Evolutionary conservation across 768 basidiomycete genomes (phyloP), one percentile per base, ranked within the genome.

Genomic region (Trametes gibbosa): DNA sequence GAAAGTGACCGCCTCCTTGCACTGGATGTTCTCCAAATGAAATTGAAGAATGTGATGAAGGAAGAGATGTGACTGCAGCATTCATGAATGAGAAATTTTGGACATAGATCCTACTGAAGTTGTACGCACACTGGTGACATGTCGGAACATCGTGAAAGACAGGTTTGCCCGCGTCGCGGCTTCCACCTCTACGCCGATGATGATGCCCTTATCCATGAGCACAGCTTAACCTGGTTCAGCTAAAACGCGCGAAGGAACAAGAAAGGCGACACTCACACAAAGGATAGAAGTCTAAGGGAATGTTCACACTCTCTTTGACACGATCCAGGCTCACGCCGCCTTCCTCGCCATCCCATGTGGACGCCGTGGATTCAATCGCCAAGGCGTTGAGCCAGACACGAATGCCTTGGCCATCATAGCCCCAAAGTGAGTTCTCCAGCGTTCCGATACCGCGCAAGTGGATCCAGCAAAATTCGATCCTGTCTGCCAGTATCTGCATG

Each of bases 401-500:
- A 65, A 99, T 89, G 10, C 85, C 85, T 59, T 84, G 80, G 2
- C 95, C 96, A 63, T 98, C 96, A 71, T 92, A 99, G 1, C 88
- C 96, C 96, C 96, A 99, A 21, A 99, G 77, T 6, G 95, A 98
- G 74, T 99, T 99, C 70, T 98, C 96, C 47, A 99, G 75, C 2
- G 92, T 85, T 6, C 89, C 91, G 40, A 99, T 93, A 1, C 96
- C 96, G 39, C 90, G 85, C 42, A 99, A 78, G 77, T 98, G 96
- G 53, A 95, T 97, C 96, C 96, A 99, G 73, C 95, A 99, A 69
- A 97, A 95, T 69, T 99, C 96, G 63, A 98, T 92, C n/a, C 88
- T 84, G 61, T 97, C 93, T 0, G 96, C 94, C 43, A 99, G 87
- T 32, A 98, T 90, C 70, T 98, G 96, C 81, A 98, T 87, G 73